Percentiles rank a stretch among this genome's conserved stretches.
Evolutionary conservation across 495 filamentous ascomycete species (phyloP).

Genomic region (Aspergillus avenaceus): DNA sequence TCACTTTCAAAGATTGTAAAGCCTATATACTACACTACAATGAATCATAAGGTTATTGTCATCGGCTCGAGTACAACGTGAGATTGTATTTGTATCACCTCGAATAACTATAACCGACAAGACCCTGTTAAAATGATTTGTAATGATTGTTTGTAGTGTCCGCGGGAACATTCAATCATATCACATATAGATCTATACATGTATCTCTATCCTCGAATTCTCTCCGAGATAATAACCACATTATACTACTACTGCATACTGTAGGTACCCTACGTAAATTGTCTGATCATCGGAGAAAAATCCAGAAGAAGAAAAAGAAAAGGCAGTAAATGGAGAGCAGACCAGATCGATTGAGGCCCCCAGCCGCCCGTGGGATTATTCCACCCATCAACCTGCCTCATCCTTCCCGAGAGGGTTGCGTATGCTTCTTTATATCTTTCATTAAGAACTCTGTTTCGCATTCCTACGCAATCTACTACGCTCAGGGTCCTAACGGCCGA

Average conservation of each 20-base stretch:
- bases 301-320: not conserved
- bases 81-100: no score
- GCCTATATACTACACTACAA: no score
- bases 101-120: not conserved
- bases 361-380: not conserved
- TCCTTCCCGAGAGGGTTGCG: not conserved
- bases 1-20: conserved; percentile 6
- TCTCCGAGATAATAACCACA: not conserved
- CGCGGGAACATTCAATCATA: no score
- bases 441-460: not conserved
- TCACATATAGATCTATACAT: not conserved
- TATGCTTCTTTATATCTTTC: not conserved
- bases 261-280: not conserved
- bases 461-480: not conserved
- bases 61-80: no score
- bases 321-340: not conserved
- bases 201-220: not conserved
- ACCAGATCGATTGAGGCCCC: not conserved
- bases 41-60: no score
- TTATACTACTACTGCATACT: not conserved
- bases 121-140: no score
- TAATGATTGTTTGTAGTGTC: no score
- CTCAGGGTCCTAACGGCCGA: not conserved
- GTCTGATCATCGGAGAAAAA: not conserved
- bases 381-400: not conserved